Base-by-base conservation (phyloP, 306 rosid species). In the Prunus mira region DNA sequence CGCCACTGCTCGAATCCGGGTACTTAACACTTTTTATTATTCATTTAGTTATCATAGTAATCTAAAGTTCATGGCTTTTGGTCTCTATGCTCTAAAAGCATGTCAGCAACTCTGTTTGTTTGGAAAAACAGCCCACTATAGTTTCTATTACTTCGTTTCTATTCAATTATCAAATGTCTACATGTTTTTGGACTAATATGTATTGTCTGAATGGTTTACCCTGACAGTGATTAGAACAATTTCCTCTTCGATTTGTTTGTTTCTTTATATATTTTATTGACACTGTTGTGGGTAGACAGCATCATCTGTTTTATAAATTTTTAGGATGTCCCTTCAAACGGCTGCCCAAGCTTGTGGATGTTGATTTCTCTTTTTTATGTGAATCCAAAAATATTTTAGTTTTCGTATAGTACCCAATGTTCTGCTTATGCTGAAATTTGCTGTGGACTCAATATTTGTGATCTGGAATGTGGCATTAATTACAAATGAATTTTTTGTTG, bases 1-100 rank as follows among this genome's bases (percentile, higher is more conserved):
- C 65, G 93, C 93, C 88, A 96, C 98, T 3, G 99, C 99, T 63
- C 93, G 97, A 5, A 91, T 96, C 66, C 82, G 99, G 91, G 99
- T 96, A 89, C 49, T 76, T 68, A n/a, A 45, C 47, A 34, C 51
- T 47, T 25, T 8, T 41, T 5, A 5, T 56, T 4, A 27, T 20
- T n/a, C 17, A 12, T 60, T 12, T 60, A 25, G 28, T 60, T 60
- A 22, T 24, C 32, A 12, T 25, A 25, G 24, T 24, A 22, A 60
- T 24, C 6, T 25, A 12, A 60, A 60, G 65, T 13, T 60, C 8
- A 25, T 60, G 17, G 24, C 32, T 18, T 56, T 50, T 47, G 56
- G 55, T 67, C 11, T 62, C 12, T 28, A 62, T 65, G 18, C 41
- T 10, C 61, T 20, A 20, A 56, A 8, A 56, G 15, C 62, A 3